Evolutionary conservation across 306 rosid species (phyloP), one percentile per base, ranked within the genome.

Genomic region (Fagus crenata): DNA sequence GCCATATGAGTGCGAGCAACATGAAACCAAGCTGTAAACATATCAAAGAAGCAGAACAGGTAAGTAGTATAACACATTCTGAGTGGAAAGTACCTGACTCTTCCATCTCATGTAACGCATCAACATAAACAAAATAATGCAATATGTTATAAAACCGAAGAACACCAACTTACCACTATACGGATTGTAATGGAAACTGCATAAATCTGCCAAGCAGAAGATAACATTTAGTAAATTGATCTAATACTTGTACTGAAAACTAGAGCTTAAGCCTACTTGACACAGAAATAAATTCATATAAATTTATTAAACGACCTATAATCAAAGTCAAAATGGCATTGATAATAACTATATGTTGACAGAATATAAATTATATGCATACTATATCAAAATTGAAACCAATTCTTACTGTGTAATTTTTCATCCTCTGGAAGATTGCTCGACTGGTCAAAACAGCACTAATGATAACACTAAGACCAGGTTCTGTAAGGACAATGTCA

Each of bases 381-480:
- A 18, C 28, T 11, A 71, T 37, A 7, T 35, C 14, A 39, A 9
- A 49, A 72, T 55, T 74, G 46, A 77, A 74, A 68, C 32, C 41
- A 46, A 53, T 77, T 80, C 92, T 83, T 84, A 95, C 98, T 3
- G 98, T 95, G 88, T 95, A 95, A 81, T 95, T 95, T 80, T 95
- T 95, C 98, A 95, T 95, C 85, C 98, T 89, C 85, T 95, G 98
- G 84, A 95, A 95, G 84, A 95, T 95, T 46, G 97, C 97, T 46
- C 97, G 88, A 80, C 98, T 95, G 37, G 98, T 95, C 90, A 95
- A 87, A 82, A 95, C 98, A 54, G 98, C 98, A 82, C 98, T 95
- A 58, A 95, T 95, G 49, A 95, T 95, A 75, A 95, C 98, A 70
- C 98, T 95, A 22, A 95, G 92, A 31, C 98, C 98, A 49, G 98